A percentile compares a stretch with the other conserved stretches of the same genome.
phyloP scores from a whole-genome alignment of 1,139 yeast genomes.

The Kurtzmaniella quercitrusa region DNA sequence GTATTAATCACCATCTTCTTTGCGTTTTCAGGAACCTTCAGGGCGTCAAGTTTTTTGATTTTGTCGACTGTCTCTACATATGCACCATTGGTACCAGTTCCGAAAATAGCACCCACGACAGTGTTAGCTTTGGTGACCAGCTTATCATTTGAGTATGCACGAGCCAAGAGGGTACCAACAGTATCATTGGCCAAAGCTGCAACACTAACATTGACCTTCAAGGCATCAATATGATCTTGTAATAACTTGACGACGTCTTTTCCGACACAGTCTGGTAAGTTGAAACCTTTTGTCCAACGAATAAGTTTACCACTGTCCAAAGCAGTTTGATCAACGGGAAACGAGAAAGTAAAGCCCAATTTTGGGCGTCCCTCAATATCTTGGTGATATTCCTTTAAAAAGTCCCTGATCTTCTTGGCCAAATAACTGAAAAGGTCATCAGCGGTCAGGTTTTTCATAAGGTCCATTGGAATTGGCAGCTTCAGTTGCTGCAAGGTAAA shows the following conservation, averaged over 20 bases:
- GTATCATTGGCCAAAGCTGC: constrained; percentile 94
- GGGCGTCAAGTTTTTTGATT: constrained; percentile 60
- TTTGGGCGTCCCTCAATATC: constrained; percentile 40
- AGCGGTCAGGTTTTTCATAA: constrained; percentile 54
- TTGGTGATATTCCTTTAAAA: constrained; percentile 61
- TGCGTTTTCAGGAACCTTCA: constrained; percentile 42
- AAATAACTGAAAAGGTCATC: constrained; percentile 65
- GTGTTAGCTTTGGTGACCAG: constrained; percentile 63
- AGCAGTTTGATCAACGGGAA: constrained; percentile 85
- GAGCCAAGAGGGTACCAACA: constrained; percentile 84
- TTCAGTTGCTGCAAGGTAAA: constrained; percentile 70
- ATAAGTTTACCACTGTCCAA: constrained; percentile 72
- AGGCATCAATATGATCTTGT: constrained; percentile 61
- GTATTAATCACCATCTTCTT: constrained; percentile 87
- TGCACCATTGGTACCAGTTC: constrained; percentile 97
- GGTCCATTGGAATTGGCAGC: constrained; percentile 65
- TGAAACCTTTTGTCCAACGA: constrained; percentile 95
- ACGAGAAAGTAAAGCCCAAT: constrained; percentile 88
- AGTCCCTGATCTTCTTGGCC: constrained; percentile 63
- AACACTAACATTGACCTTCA: constrained; percentile 62
- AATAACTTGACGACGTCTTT: constrained; percentile 72
- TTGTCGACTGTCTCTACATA: constrained; percentile 71
- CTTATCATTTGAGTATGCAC: constrained; percentile 70
- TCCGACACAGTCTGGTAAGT: constrained; percentile 79
- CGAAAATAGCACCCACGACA: constrained; percentile 83